These are phyloP conservation scores for Penicillium parvum DNA, from an alignment of 495 filamentous ascomycete genomes.

Conservation along the genomic window DNA sequence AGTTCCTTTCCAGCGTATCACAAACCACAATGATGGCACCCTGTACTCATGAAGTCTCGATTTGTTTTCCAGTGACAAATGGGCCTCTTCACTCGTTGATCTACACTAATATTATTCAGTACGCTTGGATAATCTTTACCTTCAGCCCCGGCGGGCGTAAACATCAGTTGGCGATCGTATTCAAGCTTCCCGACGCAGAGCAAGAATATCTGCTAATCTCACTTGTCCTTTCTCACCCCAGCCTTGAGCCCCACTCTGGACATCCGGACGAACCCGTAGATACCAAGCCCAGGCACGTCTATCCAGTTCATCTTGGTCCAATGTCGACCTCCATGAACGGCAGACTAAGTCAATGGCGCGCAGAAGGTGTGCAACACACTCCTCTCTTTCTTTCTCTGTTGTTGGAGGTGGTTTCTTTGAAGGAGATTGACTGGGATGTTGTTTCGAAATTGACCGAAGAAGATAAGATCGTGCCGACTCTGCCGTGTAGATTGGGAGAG, in stretches of 20 bases:
- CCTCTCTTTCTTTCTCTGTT: constrained; percentile 53
- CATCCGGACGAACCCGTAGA: constrained; percentile 64
- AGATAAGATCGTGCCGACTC: constrained; percentile 50
- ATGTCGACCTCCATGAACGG: constrained; percentile 59
- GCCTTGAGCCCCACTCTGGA: constrained; percentile 64
- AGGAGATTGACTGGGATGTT: background rate
- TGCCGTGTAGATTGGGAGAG: constrained; percentile 62
- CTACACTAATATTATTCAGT: too few species aligned
- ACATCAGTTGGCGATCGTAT: background rate
- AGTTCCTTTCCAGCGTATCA: too few species aligned
- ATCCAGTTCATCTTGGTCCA: constrained; percentile 62
- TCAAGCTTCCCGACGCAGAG: constrained; percentile 47
- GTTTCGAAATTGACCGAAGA: constrained; percentile 27
- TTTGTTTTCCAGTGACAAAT: too few species aligned
- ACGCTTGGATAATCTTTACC: too few species aligned
- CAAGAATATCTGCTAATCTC: constrained; percentile 60
- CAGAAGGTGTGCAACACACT: constrained; percentile 62
- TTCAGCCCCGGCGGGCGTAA: too few species aligned
- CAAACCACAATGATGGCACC: too few species aligned
- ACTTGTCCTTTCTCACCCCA: constrained; percentile 79
- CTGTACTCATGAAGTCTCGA: too few species aligned
- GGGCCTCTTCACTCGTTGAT: too few species aligned
- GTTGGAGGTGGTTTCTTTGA: constrained; percentile 26
- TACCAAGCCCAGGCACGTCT: constrained; percentile 78
- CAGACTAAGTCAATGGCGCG: constrained; percentile 64